Conservation (phyloP, 1,284 basidiomycete genomes). For the Ceratobasidium sp. region DNA sequence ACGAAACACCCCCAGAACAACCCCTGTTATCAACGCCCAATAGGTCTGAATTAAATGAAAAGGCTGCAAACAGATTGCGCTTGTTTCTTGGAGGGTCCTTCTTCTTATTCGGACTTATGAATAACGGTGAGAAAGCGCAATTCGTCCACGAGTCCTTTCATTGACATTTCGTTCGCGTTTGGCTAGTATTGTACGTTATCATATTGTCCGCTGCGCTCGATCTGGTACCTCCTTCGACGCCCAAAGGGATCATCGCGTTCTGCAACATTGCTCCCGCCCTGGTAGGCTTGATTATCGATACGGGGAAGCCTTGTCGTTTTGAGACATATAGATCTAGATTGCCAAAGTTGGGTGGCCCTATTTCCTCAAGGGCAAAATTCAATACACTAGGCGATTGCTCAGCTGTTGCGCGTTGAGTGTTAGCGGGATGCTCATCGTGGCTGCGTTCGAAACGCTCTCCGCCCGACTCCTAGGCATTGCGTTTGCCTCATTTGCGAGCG, state of each 20-base stretch:
- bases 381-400: conserved; percentile 75
- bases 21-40: conserved; percentile 2
- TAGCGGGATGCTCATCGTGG: conserved; percentile 86
- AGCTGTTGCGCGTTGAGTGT: conserved; percentile 79
- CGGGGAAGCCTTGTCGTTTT: neutral
- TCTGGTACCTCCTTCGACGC: conserved; percentile 87
- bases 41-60: neutral
- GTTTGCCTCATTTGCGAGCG: conserved; percentile 88
- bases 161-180: neutral
- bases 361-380: conserved; percentile 79
- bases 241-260: conserved; percentile 92
- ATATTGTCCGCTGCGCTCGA: conserved; percentile 96
- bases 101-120: conserved; percentile 67
- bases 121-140: conserved; percentile 59
- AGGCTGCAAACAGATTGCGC: conserved; percentile 43
- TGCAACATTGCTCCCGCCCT: conserved; percentile 87
- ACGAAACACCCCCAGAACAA: conserved; percentile 11
- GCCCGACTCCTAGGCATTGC: conserved; percentile 86
- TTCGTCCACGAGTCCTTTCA: neutral
- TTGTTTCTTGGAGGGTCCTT: conserved; percentile 61
- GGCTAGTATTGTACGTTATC: conserved; percentile 87
- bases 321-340: conserved; percentile 47
- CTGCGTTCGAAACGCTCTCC: conserved; percentile 70
- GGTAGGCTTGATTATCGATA: conserved; percentile 46
- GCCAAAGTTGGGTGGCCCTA: conserved; percentile 97